phyloP scores from a whole-genome alignment of 2,329 filamentous ascomycete species.

The Grosmannia clavigera region DNA sequence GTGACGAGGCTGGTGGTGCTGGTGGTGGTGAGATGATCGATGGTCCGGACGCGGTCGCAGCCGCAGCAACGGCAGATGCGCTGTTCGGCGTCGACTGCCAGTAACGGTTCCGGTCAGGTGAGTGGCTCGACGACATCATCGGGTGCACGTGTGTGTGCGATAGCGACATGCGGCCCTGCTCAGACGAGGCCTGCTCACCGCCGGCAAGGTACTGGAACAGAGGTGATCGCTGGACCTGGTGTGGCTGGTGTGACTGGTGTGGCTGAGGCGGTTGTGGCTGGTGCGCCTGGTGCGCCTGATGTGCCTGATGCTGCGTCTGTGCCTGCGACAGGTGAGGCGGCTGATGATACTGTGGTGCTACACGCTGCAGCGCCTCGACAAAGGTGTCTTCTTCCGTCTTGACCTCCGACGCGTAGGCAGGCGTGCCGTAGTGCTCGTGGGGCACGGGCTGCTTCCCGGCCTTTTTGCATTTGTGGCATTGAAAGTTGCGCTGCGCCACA shows the following conservation, averaged over 20 bases:
- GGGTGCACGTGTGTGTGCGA: not conserved
- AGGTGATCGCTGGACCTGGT: not conserved
- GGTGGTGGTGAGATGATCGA: conserved; percentile 3
- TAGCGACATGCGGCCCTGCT: conserved; percentile 3
- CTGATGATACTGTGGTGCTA: conserved; percentile 6
- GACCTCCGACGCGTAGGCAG: conserved; percentile 1
- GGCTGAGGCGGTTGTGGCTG: not conserved
- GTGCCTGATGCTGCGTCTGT: not conserved
- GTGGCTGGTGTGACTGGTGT: not conserved
- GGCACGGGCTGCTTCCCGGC: conserved; percentile 31
- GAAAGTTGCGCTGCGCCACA: conserved; percentile 47
- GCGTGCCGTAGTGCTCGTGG: conserved; percentile 12
- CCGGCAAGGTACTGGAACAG: conserved; percentile 1
- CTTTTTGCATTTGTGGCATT: conserved; percentile 66
- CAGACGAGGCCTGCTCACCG: not conserved
- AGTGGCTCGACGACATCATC: not conserved
- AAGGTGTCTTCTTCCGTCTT: conserved; percentile 12
- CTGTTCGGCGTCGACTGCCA: not conserved
- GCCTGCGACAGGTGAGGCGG: not conserved
- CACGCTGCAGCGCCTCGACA: conserved; percentile 1
- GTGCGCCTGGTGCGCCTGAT: conserved; percentile 8
- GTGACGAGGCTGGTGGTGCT: conserved; percentile 2
- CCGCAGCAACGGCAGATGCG: not conserved
- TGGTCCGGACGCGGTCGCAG: not conserved
- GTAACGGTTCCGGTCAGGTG: conserved; percentile 1